Base-by-base conservation (phyloP, 352 stramenopile species). In the Pythium coloratum region DNA sequence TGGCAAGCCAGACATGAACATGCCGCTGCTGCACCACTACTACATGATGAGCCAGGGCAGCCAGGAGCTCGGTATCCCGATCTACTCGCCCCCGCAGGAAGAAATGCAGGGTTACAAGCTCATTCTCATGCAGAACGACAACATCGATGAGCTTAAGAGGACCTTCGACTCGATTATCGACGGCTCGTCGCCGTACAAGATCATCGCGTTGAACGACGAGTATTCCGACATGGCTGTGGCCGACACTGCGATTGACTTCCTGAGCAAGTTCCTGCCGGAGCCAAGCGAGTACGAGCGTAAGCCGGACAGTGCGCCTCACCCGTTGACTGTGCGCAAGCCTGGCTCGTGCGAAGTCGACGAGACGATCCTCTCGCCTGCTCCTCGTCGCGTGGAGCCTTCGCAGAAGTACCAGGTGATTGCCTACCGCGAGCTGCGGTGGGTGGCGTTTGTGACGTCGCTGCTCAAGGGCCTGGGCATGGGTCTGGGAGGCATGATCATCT, bases 141-240 rank as follows among this genome's bases (percentile, higher is more conserved):
- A 92, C 66, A 80, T 88, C 38, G 73, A 81, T 54, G 81, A 88
- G 66, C 76, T 94, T 42, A 80, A 91, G 63, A 67, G 76, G 36
- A 90, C 70, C 10, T 96, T 96, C 58, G 62, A 73, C 7, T 64
- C 75, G 56, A 92, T 96, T 60, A 49, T 94, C 7, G 81, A 84
- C 28, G 82, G 84, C 28, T 75, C 78, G 13, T 81, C 83, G 53
- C 74, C 80, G 3, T 92, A 85, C 69, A 91, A 83, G 59, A 87
- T 96, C 69, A 72, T 96, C 24, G 86, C 88, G 64, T 72, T 96
- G 4, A 96, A 96, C 64, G 88, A 96, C 62, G 88, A 96, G 70
- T 96, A 95, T 77, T 78, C 76, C 24, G 84, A 94, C 69, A 91
- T 93, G 82, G 64, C 67, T 32, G 82, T 94, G 34, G 86, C 86